These are phyloP conservation scores for Ceratobasidium sp. DNA, from an alignment of 1,284 basidiomycete species.

Conservation along the genomic window DNA sequence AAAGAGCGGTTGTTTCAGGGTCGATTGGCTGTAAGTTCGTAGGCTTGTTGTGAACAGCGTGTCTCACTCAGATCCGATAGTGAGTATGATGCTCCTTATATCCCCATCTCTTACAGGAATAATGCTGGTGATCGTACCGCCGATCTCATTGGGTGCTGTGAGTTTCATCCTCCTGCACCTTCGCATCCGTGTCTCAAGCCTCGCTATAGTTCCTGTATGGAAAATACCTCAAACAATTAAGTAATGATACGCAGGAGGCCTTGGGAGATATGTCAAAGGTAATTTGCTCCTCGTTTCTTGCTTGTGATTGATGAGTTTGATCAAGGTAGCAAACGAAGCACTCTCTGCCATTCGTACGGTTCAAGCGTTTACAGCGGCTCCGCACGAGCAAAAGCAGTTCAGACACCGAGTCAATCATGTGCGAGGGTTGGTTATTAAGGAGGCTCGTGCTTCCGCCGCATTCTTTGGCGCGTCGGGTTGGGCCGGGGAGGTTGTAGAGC, in stretches of 20 bases:
- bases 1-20: too few species aligned
- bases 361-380: conserved; percentile 86
- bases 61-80: conserved; percentile 58
- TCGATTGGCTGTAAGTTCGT: too few species aligned
- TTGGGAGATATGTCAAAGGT: conserved; percentile 95
- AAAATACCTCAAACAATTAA: conserved; percentile 91
- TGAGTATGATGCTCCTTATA: conserved; percentile 96
- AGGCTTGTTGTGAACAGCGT: too few species aligned
- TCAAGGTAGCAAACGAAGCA: conserved; percentile 84
- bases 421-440: conserved; percentile 83
- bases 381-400: conserved; percentile 80
- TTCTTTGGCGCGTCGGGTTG: conserved; percentile 95
- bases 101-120: conserved; percentile 90
- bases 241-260: conserved; percentile 92
- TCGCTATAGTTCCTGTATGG: conserved; percentile 86
- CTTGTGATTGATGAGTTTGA: conserved; percentile 61
- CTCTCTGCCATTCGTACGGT: conserved; percentile 94
- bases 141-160: conserved; percentile 93
- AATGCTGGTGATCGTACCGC: conserved; percentile 95
- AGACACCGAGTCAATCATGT: conserved; percentile 76
- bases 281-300: conserved; percentile 11
- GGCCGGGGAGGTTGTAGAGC: conserved; percentile 93
- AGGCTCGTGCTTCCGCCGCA: conserved; percentile 90
- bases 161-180: conserved; percentile 53
- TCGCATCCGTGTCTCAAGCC: too few species aligned